Percentiles rank a stretch among this genome's conserved stretches.
These are phyloP conservation scores for Rutstroemia sp. DNA, from an alignment of 2,329 filamentous ascomycete genomes.

Conservation along the genomic window DNA sequence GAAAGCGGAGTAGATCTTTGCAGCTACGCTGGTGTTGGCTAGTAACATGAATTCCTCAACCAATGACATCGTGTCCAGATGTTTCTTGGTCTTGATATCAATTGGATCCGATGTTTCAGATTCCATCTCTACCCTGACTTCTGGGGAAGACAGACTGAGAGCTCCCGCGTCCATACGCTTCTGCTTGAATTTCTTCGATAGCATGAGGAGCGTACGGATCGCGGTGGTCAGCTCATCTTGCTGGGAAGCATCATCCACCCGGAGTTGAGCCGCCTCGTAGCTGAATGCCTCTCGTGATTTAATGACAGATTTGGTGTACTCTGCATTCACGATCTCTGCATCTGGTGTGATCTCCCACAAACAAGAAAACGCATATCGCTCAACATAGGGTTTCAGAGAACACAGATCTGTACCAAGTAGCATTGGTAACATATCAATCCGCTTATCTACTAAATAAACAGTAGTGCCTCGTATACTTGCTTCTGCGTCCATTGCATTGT, in stretches of 20 bases:
- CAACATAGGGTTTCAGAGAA: constrained; percentile 95
- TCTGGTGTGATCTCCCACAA: constrained; percentile 83
- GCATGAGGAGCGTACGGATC: constrained; percentile 77
- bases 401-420: constrained; percentile 93
- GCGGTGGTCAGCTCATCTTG: constrained; percentile 83
- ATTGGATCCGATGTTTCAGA: constrained; percentile 94
- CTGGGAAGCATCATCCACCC: constrained; percentile 83
- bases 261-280: constrained; percentile 91
- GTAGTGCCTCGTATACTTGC: constrained; percentile 91
- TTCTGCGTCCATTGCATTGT: constrained; percentile 94
- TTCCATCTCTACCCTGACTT: constrained; percentile 92
- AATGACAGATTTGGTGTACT: constrained; percentile 97
- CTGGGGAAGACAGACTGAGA: constrained; percentile 91
- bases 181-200: constrained; percentile 88
- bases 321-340: constrained; percentile 75
- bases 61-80: constrained; percentile 91
- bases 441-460: constrained; percentile 96
- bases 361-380: constrained; percentile 80
- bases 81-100: constrained; percentile 91
- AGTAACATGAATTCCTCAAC: constrained; percentile 99
- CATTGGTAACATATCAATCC: constrained; percentile 98
- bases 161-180: constrained; percentile 96
- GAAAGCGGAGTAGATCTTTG: constrained; percentile 84
- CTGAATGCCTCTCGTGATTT: constrained; percentile 94
- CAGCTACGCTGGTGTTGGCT: constrained; percentile 90